Evolutionary conservation across 345 rosid species (phyloP).

Genomic region (Acer yangbiense): DNA sequence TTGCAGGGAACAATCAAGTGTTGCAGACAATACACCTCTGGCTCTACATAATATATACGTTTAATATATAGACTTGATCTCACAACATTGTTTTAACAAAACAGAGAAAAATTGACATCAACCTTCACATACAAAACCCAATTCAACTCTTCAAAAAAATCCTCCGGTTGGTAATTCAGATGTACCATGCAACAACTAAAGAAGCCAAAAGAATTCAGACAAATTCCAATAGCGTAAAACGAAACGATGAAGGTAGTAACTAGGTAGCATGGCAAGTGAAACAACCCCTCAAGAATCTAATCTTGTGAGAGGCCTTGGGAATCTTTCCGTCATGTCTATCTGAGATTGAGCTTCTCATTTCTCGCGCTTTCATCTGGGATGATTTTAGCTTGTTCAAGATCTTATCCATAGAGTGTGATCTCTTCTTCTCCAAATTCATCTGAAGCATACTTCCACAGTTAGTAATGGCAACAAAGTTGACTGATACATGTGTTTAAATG

Average conservation of each 20-base stretch:
- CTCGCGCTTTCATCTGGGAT: constrained; percentile 67
- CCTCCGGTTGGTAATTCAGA: background rate
- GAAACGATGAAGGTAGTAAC: background rate
- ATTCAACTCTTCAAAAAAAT: background rate
- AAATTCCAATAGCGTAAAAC: background rate
- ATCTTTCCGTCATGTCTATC: constrained; percentile 31
- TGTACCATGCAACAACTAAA: background rate
- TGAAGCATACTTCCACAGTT: constrained; percentile 22
- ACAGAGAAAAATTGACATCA: background rate
- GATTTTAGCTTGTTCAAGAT: constrained; percentile 68
- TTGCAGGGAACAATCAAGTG: background rate
- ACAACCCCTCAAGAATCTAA: constrained; percentile 49
- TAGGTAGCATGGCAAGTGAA: constrained; percentile 45
- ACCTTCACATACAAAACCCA: background rate
- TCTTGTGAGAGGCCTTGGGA: constrained; percentile 39
- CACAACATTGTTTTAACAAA: background rate
- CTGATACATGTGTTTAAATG: background rate
- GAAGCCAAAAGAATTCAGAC: background rate
- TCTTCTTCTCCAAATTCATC: constrained; percentile 93
- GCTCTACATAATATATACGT: background rate
- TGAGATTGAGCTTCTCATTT: constrained; percentile 71
- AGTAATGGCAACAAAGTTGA: constrained; percentile 1
- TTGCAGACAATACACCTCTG: background rate
- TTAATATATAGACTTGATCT: background rate
- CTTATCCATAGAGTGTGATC: constrained; percentile 79